A percentile compares a stretch with the other conserved stretches of the same genome.
Conservation (phyloP, 345 rosid species). For the Stellera chamaejasme region DNA sequence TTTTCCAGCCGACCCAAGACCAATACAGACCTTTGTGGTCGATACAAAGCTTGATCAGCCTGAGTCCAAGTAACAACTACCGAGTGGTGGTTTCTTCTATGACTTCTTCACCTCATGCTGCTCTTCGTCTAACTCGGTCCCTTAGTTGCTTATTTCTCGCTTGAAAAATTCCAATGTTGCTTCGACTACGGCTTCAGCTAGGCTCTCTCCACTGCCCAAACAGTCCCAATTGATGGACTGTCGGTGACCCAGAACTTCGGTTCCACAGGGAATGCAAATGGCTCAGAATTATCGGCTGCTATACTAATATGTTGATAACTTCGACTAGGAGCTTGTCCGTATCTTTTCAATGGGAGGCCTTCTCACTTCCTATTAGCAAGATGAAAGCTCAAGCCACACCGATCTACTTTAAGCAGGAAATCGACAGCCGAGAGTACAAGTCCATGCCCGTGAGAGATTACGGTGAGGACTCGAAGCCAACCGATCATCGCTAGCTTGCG, state of each 20-base stretch:
- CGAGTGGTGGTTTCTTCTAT: too few relatives aligned
- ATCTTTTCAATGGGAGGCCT: conserved; percentile 85
- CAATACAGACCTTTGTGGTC: too few relatives aligned
- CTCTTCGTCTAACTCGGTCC: too few relatives aligned
- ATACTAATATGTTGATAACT: conserved; percentile 72
- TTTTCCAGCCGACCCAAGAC: too few relatives aligned
- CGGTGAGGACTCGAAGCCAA: conserved; percentile 41
- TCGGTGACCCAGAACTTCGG: conserved; percentile 34
- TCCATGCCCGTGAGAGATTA: conserved; percentile 62
- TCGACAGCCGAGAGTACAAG: conserved; percentile 49
- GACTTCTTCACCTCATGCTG: too few relatives aligned
- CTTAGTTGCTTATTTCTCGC: conserved; percentile 57
- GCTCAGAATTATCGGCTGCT: conserved; percentile 45
- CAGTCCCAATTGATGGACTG: conserved; percentile 83
- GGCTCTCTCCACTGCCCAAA: conserved; percentile 34
- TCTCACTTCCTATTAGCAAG: conserved; percentile 82
- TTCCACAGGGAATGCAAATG: conserved; percentile 23
- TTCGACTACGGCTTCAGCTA: conserved; percentile 22
- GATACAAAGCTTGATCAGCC: too few relatives aligned
- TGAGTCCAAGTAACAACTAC: too few relatives aligned
- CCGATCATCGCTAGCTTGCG: conserved; percentile 71
- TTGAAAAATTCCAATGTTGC: conserved; percentile 31
- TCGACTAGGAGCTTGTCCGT: conserved; percentile 86
- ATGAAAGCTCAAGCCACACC: conserved; percentile 45
- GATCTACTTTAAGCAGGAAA: conserved; percentile 29